Evolutionary conservation across 2,329 filamentous ascomycete species (phyloP).

Genomic region (Xylariaceae sp.): DNA sequence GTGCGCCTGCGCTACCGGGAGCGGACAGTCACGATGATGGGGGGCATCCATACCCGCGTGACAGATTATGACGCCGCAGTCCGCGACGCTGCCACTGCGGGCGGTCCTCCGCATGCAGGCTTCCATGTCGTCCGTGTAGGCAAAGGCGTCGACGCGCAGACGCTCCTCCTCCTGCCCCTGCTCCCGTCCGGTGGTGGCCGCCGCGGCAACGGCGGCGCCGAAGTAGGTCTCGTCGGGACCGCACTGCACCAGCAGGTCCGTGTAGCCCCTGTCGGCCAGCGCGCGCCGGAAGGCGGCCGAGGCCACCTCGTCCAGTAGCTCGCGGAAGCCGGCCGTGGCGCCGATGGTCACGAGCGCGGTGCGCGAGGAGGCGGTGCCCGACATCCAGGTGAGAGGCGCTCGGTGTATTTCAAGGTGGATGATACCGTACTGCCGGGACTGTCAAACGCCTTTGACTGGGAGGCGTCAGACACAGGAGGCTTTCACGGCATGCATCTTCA

Average conservation of each 20-base stretch:
- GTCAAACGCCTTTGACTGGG: too few species aligned
- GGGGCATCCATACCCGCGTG: conserved; percentile 66
- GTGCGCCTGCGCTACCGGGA: too few species aligned
- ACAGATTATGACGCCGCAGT: conserved; percentile 70
- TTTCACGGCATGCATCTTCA: too few species aligned
- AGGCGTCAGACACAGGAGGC: too few species aligned
- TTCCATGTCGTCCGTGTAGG: conserved; percentile 57
- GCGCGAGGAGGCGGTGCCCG: too few species aligned
- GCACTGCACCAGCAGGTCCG: conserved; percentile 70
- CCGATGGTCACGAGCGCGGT: conserved; percentile 84
- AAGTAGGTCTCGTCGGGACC: conserved; percentile 60
- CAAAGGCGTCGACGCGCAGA: conserved; percentile 55
- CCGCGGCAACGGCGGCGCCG: conserved; percentile 20
- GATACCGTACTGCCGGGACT: too few species aligned
- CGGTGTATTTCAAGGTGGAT: too few species aligned
- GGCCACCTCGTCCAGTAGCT: conserved; percentile 61
- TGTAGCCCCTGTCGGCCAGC: conserved; percentile 56
- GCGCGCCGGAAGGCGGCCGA: conserved; percentile 52
- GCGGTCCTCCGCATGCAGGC: conserved; percentile 51
- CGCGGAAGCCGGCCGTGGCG: conserved; percentile 76
- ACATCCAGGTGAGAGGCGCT: too few species aligned
- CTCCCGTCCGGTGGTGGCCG: conserved; percentile 15
- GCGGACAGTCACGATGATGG: too few species aligned
- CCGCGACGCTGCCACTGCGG: conserved; percentile 25
- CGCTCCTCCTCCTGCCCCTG: too few species aligned